A percentile compares a stretch with the other conserved stretches of the same genome.
Evolutionary conservation across 495 filamentous ascomycete genomes (phyloP).

Genomic region (Hyaloscypha variabilis): DNA sequence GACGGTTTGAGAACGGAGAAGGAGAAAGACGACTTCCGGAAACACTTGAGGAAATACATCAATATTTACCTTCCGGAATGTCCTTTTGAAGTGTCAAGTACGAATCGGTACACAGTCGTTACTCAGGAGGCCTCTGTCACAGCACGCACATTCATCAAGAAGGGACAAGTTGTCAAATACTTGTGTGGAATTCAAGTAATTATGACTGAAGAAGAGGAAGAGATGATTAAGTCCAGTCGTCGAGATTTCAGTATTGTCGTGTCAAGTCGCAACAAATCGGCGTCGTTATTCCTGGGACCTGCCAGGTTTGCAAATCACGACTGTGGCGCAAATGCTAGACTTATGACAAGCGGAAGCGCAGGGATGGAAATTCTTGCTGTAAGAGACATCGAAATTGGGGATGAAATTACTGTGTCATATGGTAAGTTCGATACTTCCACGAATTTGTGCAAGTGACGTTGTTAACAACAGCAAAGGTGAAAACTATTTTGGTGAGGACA

Average conservation of each 20-base stretch:
- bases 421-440: constrained; percentile 41
- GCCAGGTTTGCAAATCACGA: constrained; percentile 98
- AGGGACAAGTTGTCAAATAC: constrained; percentile 87
- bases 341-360: constrained; percentile 78
- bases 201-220: constrained; percentile 88
- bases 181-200: constrained; percentile 85
- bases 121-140: constrained; percentile 85
- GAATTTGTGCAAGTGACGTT: background rate
- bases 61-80: constrained; percentile 91
- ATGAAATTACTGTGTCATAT: constrained; percentile 96
- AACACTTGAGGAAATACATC: constrained; percentile 88
- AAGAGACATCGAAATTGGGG: constrained; percentile 79
- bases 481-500: constrained; percentile 93
- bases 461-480: constrained; percentile 43
- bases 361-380: constrained; percentile 86
- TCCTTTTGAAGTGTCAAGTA: constrained; percentile 91
- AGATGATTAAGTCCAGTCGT: constrained; percentile 71
- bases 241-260: constrained; percentile 97
- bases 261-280: constrained; percentile 84
- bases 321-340: constrained; percentile 86
- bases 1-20: constrained; percentile 67
- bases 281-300: constrained; percentile 89
- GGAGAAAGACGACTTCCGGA: constrained; percentile 85
- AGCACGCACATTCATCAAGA: constrained; percentile 76
- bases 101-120: constrained; percentile 92